Evolutionary conservation across 208 protist species (phyloP), one percentile per base, ranked within the genome.

Genomic region (Trypanosoma theileri): DNA sequence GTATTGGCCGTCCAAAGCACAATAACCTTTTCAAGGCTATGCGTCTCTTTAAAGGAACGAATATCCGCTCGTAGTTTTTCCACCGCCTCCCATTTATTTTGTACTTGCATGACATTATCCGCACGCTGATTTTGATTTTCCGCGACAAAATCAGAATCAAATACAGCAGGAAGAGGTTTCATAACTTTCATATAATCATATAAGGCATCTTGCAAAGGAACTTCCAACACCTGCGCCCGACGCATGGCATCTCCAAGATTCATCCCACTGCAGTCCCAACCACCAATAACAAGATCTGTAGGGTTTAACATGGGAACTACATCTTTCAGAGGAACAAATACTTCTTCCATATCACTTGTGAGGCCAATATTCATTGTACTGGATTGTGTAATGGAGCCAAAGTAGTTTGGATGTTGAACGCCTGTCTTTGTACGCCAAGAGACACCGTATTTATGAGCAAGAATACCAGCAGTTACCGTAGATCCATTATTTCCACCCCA

Each of bases 1-100:
- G 98, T 99, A 76, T 98, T 99, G 22, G 98, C 98, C 41, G 98
- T 98, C 98, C 98, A 99, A 13, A 99, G 81, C 28, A 99, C 91
- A 45, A 99, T 86, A 12, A 99, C 92, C 73, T 97, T 97, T 65
- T 99, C 98, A 17, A 99, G 80, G 11, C 79, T 62, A 76, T 99
- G 94, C 10, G 66, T 12, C 26, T 79, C 61, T 79, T 93, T 96
- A 70, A 96, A 95, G 31, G 88, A 52, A 31, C 96, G 79, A 69
- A 99, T 99, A 79, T 99, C 95, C 21, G 68, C 24, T 58, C 98
- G 83, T 55, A 99, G 81, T 66, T 93, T 69, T 65, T 98, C 96
- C 66, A 99, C 59, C 19, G 97, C 86, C 58, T 98, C 97, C 69
- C 86, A 75, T 73, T 98, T 98, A 64, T 81, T 91, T 31, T 42